Conservation (phyloP, 2,329 filamentous ascomycete genomes). For the Cordyceps cateniannulata region DNA sequence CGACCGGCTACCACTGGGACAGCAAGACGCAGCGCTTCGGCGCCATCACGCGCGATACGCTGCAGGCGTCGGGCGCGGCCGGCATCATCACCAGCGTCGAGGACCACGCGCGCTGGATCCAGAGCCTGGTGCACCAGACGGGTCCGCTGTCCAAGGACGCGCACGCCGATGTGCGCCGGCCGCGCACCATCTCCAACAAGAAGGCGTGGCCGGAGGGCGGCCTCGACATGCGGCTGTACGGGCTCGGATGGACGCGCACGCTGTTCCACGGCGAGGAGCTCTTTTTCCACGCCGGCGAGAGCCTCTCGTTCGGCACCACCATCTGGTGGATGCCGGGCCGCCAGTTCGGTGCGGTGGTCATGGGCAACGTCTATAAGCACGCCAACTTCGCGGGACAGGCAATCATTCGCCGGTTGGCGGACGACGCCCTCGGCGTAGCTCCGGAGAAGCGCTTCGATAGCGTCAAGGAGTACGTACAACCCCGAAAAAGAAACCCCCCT, state of each 20-base stretch:
- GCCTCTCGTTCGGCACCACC: not conserved
- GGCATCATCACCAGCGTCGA: constrained; percentile 4
- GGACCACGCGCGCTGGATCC: constrained; percentile 5
- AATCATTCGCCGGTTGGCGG: not conserved
- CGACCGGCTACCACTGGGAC: constrained; percentile 3
- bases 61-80: not conserved
- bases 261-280: not conserved
- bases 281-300: not conserved
- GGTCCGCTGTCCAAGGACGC: not conserved
- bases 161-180: not conserved
- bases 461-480: not conserved
- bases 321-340: not conserved
- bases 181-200: not conserved
- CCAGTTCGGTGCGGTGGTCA: not conserved
- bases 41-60: not conserved
- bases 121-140: not conserved
- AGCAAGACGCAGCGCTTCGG: not conserved
- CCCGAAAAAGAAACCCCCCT: too few species aligned
- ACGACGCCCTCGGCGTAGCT: not conserved
- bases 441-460: not conserved
- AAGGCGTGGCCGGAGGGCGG: accelerated
- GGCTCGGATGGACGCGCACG: not conserved
- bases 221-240: not conserved
- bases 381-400: not conserved
- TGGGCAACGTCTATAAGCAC: not conserved